phyloP scores from a whole-genome alignment of 768 basidiomycete species.

The Leccinum subtestaceum region DNA sequence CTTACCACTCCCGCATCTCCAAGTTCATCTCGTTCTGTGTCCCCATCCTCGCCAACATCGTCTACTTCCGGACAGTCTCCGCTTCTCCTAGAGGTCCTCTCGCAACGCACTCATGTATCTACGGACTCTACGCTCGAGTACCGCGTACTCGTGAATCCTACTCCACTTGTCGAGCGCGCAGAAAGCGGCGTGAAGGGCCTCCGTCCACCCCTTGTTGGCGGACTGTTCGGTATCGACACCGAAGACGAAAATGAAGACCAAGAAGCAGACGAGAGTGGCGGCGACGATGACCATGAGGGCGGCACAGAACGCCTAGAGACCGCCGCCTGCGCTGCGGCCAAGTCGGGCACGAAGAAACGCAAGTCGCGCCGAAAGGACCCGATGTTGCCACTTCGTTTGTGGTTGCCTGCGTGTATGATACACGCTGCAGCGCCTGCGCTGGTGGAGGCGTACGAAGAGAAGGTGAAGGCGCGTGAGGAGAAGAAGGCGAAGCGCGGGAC shows the following conservation, averaged over 20 bases:
- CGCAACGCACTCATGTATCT: constrained; percentile 60
- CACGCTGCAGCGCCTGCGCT: constrained; percentile 61
- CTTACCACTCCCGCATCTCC: constrained; percentile 7
- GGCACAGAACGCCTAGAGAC: constrained; percentile 26
- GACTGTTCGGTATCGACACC: constrained; percentile 38
- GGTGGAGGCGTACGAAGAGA: constrained; percentile 61
- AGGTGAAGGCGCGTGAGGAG: constrained; percentile 45
- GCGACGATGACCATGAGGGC: constrained; percentile 27
- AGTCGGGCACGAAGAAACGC: constrained; percentile 20
- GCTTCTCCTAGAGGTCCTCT: constrained; percentile 66
- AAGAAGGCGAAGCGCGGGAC: constrained; percentile 34
- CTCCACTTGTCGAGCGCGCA: constrained; percentile 59
- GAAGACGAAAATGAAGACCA: constrained; percentile 47
- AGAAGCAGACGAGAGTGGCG: constrained; percentile 44
- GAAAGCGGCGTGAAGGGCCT: constrained; percentile 65
- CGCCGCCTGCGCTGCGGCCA: constrained; percentile 21
- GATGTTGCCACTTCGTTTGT: constrained; percentile 58
- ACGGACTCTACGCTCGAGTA: constrained; percentile 77
- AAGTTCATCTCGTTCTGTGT: constrained; percentile 1
- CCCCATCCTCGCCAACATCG: constrained; percentile 2
- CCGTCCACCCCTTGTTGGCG: constrained; percentile 44
- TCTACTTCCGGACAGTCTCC: constrained; percentile 35
- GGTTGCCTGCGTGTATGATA: constrained; percentile 84
- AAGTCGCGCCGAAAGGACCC: constrained; percentile 37
- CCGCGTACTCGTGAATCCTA: constrained; percentile 72